Conservation (phyloP, 2,329 filamentous ascomycete genomes). For the Penicillium glabrum region DNA sequence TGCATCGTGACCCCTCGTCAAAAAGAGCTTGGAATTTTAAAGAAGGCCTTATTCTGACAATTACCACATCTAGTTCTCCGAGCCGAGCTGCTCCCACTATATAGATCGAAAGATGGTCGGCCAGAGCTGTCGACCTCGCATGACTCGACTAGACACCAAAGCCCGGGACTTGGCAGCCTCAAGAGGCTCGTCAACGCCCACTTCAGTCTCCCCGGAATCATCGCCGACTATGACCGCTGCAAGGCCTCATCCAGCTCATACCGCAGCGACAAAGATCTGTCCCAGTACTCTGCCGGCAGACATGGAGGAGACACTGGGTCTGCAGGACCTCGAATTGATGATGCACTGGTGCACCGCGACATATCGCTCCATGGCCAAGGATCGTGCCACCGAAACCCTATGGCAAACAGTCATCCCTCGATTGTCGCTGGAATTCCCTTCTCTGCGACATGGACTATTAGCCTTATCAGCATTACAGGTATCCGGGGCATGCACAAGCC, state of each 20-base stretch:
- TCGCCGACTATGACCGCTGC: slow-evolving; percentile 10
- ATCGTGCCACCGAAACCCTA: slow-evolving; percentile 23
- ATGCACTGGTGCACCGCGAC: slow-evolving; percentile 37
- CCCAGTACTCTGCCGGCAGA: background rate
- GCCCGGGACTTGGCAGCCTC: slow-evolving; percentile 4
- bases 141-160: slow-evolving; percentile 17
- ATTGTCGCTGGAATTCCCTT: slow-evolving; percentile 30
- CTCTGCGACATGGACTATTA: slow-evolving; percentile 36
- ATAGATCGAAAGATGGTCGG: slow-evolving; percentile 14
- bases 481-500: slow-evolving; percentile 15
- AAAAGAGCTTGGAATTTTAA: background rate
- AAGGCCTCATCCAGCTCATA: background rate
- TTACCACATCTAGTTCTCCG: slow-evolving; percentile 3
- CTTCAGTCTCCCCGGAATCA: background rate
- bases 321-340: slow-evolving; percentile 36
- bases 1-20: slow-evolving; percentile 1
- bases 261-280: background rate
- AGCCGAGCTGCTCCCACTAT: slow-evolving; percentile 9
- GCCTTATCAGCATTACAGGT: slow-evolving; percentile 37
- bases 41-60: background rate
- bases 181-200: slow-evolving; percentile 7
- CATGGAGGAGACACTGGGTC: slow-evolving; percentile 16
- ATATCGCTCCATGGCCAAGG: slow-evolving; percentile 31
- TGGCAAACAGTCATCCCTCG: slow-evolving; percentile 34
- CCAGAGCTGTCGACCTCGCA: slow-evolving; percentile 12